Evolutionary conservation across 352 stramenopile species (phyloP), one percentile per base, ranked within the genome.

Genomic region (Pythium monospermum): DNA sequence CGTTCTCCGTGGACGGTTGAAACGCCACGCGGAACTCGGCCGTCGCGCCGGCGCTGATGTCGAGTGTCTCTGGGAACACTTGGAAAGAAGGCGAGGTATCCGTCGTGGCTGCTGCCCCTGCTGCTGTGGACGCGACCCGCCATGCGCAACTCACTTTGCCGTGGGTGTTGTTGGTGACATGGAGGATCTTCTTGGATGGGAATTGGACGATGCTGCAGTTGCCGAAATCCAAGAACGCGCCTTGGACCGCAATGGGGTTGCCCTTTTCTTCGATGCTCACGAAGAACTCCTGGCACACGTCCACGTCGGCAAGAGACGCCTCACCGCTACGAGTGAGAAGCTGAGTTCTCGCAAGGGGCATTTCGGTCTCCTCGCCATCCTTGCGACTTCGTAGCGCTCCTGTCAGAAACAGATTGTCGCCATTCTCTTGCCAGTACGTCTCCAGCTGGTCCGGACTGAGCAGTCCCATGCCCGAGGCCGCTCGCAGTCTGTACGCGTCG

Each of bases 291-390:
- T 87, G 63, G 16, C 74, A 92, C 30, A 82, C 61, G 13, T 86
- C 68, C 5, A 96, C 65, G 5, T 93, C 73, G 6, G 71, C 71
- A 16, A 94, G 47, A 0, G 81, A 75, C 16, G 83, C 73, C 53
- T 96, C 89, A 8, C 89, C 89, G 32, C 85, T 96, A 21, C 87
- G 64, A 4, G 86, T 95, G 11, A 94, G 67, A 1, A 96, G 55
- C 15, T 52, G 64, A 49, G 57, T 80, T 15, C 41, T 49, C 21
- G 42, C 5, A n/a, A n/a, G n/a, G 13, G 42, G 39, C 5, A 26
- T 6, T 4, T 15, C 12, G 11, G 25, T 22, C 5, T 21, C 35
- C 3, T 36, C 43, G 10, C 43, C 41, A 8, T 13, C 33, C 1
- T 26, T 27, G 33, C 11, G n/a, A 53, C 54, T 56, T 37, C 37